phyloP scores from a whole-genome alignment of 23 red algal species.

The Rhodosorus marinus region DNA sequence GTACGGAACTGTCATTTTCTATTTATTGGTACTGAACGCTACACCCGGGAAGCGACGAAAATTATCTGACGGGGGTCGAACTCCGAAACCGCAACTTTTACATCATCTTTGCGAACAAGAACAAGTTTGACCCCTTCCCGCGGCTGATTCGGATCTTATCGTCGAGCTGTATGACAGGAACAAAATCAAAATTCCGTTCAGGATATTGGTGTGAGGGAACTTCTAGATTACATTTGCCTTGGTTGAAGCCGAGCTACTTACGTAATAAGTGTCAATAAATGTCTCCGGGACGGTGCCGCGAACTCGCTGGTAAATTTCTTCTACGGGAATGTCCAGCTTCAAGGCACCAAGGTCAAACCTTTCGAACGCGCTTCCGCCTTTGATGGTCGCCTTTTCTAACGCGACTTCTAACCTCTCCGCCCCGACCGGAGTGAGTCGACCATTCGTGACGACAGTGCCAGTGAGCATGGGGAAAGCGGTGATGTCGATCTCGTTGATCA shows the following conservation, averaged over 20 bases:
- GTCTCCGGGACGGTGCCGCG: conserved; percentile 17
- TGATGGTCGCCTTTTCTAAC: conserved; percentile 49
- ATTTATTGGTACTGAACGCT: no score
- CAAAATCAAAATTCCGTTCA: no score
- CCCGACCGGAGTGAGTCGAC: conserved; percentile 52
- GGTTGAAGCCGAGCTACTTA: no score
- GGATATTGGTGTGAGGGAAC: no score
- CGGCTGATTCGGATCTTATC: conserved; percentile 52
- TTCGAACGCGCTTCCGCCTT: conserved; percentile 40
- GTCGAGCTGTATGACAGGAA: no score
- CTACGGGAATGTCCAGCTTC: conserved; percentile 54
- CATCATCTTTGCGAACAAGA: conserved; percentile 20
- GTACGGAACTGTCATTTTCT: no score
- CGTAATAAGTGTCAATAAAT: conserved; percentile 68
- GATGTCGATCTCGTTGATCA: conserved; percentile 65
- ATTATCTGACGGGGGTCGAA: no score
- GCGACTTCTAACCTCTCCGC: conserved; percentile 54
- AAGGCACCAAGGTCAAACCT: conserved; percentile 72
- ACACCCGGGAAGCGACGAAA: no score
- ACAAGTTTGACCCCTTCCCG: conserved; percentile 42
- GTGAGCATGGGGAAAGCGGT: conserved; percentile 43
- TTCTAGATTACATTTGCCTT: no score
- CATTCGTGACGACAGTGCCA: conserved; percentile 26
- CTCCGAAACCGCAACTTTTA: no score
- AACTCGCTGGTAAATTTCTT: conserved; percentile 37